Evolutionary conservation across 352 stramenopile genomes (phyloP).

Genomic region (Proteromonas lacertae): DNA sequence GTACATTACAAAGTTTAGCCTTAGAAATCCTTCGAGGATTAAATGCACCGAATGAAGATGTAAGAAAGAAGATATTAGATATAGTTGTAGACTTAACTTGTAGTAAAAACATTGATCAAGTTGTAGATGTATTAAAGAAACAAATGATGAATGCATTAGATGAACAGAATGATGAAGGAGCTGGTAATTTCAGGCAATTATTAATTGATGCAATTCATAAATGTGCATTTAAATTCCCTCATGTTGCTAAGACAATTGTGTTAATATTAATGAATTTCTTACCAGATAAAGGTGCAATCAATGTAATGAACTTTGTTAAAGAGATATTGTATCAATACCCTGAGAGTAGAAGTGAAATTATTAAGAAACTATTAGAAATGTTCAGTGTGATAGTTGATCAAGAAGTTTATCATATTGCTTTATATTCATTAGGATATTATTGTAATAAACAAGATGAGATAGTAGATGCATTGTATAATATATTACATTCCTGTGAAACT

Average conservation of each 20-base stretch:
- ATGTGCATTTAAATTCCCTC: slow-evolving; percentile 66
- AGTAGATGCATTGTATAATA: too few species aligned
- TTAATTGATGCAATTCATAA: slow-evolving; percentile 89
- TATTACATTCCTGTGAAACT: too few species aligned
- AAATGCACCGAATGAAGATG: slow-evolving; percentile 75
- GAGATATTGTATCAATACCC: slow-evolving; percentile 85
- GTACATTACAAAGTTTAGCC: slow-evolving; percentile 69
- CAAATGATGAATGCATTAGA: slow-evolving; percentile 38
- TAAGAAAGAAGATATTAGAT: slow-evolving; percentile 82
- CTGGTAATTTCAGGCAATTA: slow-evolving; percentile 68
- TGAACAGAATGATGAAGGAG: slow-evolving; percentile 49
- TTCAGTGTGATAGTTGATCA: slow-evolving; percentile 61
- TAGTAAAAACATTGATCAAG: slow-evolving; percentile 78
- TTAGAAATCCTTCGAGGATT: slow-evolving; percentile 95
- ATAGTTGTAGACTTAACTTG: slow-evolving; percentile 88
- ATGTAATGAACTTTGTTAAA: slow-evolving; percentile 91
- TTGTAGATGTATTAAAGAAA: slow-evolving; percentile 40
- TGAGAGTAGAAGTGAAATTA: slow-evolving; percentile 43
- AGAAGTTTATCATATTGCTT: slow-evolving; percentile 74
- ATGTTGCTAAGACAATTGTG: slow-evolving; percentile 82
- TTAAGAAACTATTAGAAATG: slow-evolving; percentile 66
- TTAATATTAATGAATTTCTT: slow-evolving; percentile 97
- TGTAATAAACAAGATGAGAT: slow-evolving; percentile 17
- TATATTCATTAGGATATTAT: slow-evolving; percentile 87
- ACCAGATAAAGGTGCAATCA: slow-evolving; percentile 62